A percentile compares a stretch with the other conserved stretches of the same genome.
Conservation (phyloP, 257 asterid genomes). For the Mitragyna speciosa region DNA sequence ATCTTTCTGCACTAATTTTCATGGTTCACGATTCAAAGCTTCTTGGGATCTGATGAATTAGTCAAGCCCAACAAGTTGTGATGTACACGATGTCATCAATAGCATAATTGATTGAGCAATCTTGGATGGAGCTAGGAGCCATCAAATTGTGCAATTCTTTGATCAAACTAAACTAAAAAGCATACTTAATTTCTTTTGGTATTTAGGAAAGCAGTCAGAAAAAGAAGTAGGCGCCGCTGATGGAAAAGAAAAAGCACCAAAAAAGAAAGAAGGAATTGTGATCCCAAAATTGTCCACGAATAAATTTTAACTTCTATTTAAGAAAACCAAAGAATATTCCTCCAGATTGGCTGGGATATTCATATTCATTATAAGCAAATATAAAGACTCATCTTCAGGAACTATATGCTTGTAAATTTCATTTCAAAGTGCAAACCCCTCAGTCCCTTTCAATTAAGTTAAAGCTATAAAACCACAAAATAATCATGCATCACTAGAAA, state of each 20-base stretch:
- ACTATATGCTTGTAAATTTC: neutral
- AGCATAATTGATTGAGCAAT: neutral
- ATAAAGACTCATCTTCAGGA: neutral
- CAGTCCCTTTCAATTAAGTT: neutral
- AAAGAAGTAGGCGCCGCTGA: constrained; percentile 3
- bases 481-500: neutral
- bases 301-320: constrained; percentile 9
- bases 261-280: neutral
- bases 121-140: neutral
- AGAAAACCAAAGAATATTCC: constrained; percentile 24
- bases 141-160: constrained; percentile 1
- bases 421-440: neutral
- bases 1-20: constrained; percentile 6
- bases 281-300: constrained; percentile 11
- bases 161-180: neutral
- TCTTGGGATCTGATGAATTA: neutral
- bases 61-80: constrained; percentile 7
- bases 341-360: constrained; percentile 24
- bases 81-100: neutral
- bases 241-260: neutral
- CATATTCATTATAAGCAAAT: constrained; percentile 8
- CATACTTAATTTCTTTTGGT: constrained; percentile 1
- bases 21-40: constrained; percentile 18
- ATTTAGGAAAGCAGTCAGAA: neutral
- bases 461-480: neutral